Conservation (phyloP, 768 basidiomycete species). For the Phallus indusiatus region DNA sequence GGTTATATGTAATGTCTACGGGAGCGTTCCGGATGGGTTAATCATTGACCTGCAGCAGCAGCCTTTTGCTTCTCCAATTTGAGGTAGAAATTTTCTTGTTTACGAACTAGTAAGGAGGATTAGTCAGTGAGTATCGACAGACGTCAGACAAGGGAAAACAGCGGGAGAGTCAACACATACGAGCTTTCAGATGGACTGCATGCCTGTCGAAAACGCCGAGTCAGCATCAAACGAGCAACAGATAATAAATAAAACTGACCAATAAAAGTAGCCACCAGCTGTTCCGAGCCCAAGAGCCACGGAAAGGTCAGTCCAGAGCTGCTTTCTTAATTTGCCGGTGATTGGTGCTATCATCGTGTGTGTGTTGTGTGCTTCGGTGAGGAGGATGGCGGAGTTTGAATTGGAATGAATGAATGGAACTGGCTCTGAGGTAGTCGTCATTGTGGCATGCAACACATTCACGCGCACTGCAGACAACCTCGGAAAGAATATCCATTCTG, state of each 20-base stretch:
- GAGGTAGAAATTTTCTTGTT: slow-evolving; percentile 79
- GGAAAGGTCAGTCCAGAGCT: slow-evolving; percentile 78
- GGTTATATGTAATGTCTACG: background rate
- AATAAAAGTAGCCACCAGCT: slow-evolving; percentile 68
- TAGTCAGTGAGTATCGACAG: background rate
- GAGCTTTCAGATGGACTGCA: slow-evolving; percentile 62
- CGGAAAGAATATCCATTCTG: background rate
- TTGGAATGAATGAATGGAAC: too few relatives aligned
- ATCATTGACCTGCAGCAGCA: background rate
- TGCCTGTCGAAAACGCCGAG: slow-evolving; percentile 48
- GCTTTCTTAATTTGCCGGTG: slow-evolving; percentile 88
- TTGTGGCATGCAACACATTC: too few relatives aligned
- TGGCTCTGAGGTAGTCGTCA: too few relatives aligned
- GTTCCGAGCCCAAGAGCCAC: slow-evolving; percentile 69
- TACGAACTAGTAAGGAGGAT: slow-evolving; percentile 46
- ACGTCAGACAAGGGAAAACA: background rate
- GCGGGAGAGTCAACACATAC: slow-evolving; percentile 39
- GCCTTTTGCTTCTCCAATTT: slow-evolving; percentile 51
- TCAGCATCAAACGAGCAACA: slow-evolving; percentile 9
- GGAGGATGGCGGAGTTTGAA: slow-evolving; percentile 1
- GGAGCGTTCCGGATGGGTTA: background rate
- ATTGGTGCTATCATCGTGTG: slow-evolving; percentile 75
- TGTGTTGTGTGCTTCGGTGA: slow-evolving; percentile 9
- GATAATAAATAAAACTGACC: slow-evolving; percentile 46
- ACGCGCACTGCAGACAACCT: background rate